A percentile compares a stretch with the other conserved stretches of the same genome.
Conservation (phyloP, 495 filamentous ascomycete species). For the Xylaria sp. region DNA sequence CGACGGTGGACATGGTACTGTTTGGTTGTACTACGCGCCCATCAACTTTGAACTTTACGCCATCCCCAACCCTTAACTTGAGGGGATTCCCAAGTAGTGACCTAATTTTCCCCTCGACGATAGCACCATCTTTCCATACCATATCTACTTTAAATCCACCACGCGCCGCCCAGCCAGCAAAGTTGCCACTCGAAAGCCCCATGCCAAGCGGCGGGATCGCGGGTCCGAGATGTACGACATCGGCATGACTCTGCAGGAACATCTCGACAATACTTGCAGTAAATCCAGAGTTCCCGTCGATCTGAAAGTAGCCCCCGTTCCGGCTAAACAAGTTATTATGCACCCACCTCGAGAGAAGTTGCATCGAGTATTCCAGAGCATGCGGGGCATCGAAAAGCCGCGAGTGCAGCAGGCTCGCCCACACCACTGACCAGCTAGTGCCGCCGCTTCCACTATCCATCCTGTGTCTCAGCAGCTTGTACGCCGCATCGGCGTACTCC, state of each 20-base stretch:
- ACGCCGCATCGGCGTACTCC: slow-evolving; percentile 15
- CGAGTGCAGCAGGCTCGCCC: slow-evolving; percentile 45
- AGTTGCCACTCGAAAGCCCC: slow-evolving; percentile 41
- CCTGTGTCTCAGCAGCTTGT: slow-evolving; percentile 2
- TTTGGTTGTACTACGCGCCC: background rate
- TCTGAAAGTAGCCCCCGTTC: slow-evolving; percentile 25
- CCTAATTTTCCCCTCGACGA: background rate
- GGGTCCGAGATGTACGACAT: slow-evolving; percentile 51
- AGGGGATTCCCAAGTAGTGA: background rate
- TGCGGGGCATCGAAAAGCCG: slow-evolving; percentile 50
- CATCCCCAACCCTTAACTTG: background rate
- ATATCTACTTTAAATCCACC: slow-evolving; percentile 53
- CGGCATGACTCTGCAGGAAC: slow-evolving; percentile 56
- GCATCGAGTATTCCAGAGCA: slow-evolving; percentile 46
- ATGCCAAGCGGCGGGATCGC: slow-evolving; percentile 44
- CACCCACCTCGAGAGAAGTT: slow-evolving; percentile 33
- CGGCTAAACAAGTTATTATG: slow-evolving; percentile 19
- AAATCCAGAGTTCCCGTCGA: slow-evolving; percentile 48
- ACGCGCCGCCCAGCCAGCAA: slow-evolving; percentile 50
- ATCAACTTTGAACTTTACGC: background rate
- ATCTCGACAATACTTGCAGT: slow-evolving; percentile 57
- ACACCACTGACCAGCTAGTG: slow-evolving; percentile 41
- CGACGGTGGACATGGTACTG: background rate
- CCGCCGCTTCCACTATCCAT: slow-evolving; percentile 40
- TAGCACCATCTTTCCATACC: slow-evolving; percentile 37